Conservation (phyloP, 1,284 basidiomycete genomes). For the Austroboletus niveus region DNA sequence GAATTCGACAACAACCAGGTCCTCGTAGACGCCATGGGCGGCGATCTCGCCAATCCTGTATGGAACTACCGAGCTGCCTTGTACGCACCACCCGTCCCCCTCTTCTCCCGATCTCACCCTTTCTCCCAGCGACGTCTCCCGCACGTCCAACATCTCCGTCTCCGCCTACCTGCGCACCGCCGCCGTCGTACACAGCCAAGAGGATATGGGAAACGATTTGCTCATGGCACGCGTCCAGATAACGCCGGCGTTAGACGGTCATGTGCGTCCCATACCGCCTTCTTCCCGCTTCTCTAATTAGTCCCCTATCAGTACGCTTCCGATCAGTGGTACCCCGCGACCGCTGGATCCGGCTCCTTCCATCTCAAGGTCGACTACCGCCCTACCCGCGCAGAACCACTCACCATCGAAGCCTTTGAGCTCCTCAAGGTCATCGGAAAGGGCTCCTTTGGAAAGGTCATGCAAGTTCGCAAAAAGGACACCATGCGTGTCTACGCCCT, state of each 20-base stretch:
- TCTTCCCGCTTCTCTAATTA: conserved; percentile 5
- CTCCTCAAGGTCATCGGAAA: conserved; percentile 98
- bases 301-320: conserved; percentile 53
- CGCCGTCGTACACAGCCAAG: conserved; percentile 45
- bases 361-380: conserved; percentile 96
- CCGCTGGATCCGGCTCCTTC: conserved; percentile 86
- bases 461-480: conserved; percentile 99
- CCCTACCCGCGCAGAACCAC: conserved; percentile 74
- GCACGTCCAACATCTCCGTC: conserved; percentile 87
- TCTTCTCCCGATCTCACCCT: conserved; percentile 5
- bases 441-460: conserved; percentile 96
- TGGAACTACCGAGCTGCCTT: conserved; percentile 99
- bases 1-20: conserved; percentile 99
- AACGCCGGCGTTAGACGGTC: conserved; percentile 81
- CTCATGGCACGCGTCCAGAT: conserved; percentile 91
- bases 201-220: conserved; percentile 81
- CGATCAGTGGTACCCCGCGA: conserved; percentile 88
- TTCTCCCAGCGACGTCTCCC: conserved; percentile 71
- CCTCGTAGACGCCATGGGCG: conserved; percentile 92
- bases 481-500: conserved; percentile 97
- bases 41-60: conserved; percentile 79
- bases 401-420: conserved; percentile 96
- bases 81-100: conserved; percentile 45
- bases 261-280: conserved; percentile 43
- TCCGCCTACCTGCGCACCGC: conserved; percentile 83